phyloP scores from a whole-genome alignment of 2,329 filamentous ascomycete genomes.

The Tolypocladium guangdongense region DNA sequence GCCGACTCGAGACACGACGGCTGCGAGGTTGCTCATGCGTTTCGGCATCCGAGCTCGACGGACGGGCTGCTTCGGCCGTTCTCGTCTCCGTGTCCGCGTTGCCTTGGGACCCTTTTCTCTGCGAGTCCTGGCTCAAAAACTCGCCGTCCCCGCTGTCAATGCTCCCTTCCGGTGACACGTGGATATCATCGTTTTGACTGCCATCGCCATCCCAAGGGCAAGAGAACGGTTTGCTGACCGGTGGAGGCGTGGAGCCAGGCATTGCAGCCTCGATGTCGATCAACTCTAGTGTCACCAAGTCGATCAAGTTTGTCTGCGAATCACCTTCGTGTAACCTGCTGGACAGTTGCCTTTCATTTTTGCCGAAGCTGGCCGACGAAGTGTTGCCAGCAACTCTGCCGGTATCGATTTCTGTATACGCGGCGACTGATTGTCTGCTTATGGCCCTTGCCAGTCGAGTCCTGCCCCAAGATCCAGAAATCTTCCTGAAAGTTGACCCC shows the following conservation, averaged over 20 bases:
- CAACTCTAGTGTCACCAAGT: not conserved
- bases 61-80: not conserved
- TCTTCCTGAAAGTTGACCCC: conserved; percentile 8
- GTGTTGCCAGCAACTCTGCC: not conserved
- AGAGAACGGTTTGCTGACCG: not conserved
- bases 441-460: not conserved
- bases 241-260: not conserved
- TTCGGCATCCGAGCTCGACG: not conserved
- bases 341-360: not conserved
- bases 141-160: too few species aligned
- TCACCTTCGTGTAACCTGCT: not conserved
- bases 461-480: conserved; percentile 10
- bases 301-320: not conserved
- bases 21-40: not conserved
- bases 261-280: not conserved
- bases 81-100: not conserved
- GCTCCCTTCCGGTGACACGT: not conserved
- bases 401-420: not conserved
- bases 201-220: not conserved
- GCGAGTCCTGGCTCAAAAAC: not conserved
- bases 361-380: not conserved
- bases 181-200: not conserved
- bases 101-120: not conserved
- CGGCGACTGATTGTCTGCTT: not conserved
- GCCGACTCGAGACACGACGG: conserved; percentile 6